Evolutionary conservation across 139 green algal species (phyloP), one percentile per base, ranked within the genome.

Genomic region (Coelastrella sp.): DNA sequence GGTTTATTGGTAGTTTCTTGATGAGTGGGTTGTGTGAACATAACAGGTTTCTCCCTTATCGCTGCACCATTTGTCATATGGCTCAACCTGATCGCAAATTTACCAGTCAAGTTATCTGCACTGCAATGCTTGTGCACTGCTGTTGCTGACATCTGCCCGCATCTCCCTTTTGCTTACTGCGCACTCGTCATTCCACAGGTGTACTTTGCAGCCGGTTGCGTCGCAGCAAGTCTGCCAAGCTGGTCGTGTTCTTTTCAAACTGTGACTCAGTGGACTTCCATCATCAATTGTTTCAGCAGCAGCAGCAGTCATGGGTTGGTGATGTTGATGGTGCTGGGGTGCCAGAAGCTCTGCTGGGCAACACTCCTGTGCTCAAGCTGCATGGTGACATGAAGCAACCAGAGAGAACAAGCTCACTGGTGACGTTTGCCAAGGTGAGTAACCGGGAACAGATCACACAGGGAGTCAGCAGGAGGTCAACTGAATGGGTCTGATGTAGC

Each of bases 181-280:
- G 27, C 7, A 19, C 7, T 9, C 21, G 19, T 32, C 17, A 32
- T 9, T 9, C 53, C 30, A 27, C 57, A 80, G 76, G 83, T 79
- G 59, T 51, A 15, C 51, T 83, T 11, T 35, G 11, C 38, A 76
- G 59, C 27, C 53, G 69, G 27, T 21, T 87, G 41, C 78, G 78
- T 1, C 78, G 62, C 78, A 83, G 79, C 68, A 84, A 34, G 25
- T 68, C 60, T 37, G 81, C 68, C 83, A 98, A 98, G 87, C 76
- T 94, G 23, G 94, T 99, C 21, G 94, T 99, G 3, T 99, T 99
- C 85, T 75, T 99, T 59, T 97, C 95, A 19, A 96, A 86, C 69
- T 98, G 96, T 63, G 95, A 96, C 43, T 87, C 87, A 6, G 97
- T 99, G 27, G 96, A 99, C 59, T 96, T 94, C 80, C 89, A 94